Percentiles rank a stretch among this genome's conserved stretches.
phyloP scores from a whole-genome alignment of 768 basidiomycete species.

The Trametes gibbosa region DNA sequence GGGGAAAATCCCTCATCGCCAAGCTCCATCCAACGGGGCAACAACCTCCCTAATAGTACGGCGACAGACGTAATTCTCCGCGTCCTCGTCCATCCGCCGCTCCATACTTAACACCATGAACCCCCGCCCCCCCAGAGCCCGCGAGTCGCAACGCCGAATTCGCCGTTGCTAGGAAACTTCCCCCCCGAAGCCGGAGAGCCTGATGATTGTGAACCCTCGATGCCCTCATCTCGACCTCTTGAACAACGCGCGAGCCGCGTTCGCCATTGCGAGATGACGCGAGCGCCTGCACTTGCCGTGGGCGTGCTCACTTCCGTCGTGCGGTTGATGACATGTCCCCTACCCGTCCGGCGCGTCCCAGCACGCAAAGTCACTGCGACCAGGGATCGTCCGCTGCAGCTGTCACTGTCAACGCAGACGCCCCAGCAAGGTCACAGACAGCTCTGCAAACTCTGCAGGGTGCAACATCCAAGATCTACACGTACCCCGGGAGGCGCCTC shows the following conservation, averaged over 20 bases:
- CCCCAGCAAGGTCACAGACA: too few relatives aligned
- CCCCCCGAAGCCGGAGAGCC: background rate
- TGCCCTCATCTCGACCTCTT: background rate
- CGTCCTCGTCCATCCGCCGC: too few relatives aligned
- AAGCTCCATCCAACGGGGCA: too few relatives aligned
- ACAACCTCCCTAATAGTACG: too few relatives aligned
- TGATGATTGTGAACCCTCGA: background rate
- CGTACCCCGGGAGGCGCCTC: too few relatives aligned
- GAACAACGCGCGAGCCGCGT: background rate
- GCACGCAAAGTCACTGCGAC: background rate
- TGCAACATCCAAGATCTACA: too few relatives aligned
- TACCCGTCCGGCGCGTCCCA: background rate
- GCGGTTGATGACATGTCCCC: background rate
- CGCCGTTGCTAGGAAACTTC: background rate
- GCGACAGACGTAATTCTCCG: too few relatives aligned
- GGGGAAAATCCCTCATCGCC: background rate
- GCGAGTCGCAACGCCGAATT: too few relatives aligned
- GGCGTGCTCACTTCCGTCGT: background rate
- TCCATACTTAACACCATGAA: too few relatives aligned
- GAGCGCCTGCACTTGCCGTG: background rate
- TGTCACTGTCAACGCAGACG: background rate
- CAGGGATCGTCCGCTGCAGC: background rate
- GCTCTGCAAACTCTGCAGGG: too few relatives aligned
- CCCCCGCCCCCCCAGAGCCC: too few relatives aligned
- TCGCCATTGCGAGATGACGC: background rate